These are phyloP conservation scores for Hysterium pulicare DNA, from an alignment of 2,329 filamentous ascomycete genomes.

Conservation along the genomic window DNA sequence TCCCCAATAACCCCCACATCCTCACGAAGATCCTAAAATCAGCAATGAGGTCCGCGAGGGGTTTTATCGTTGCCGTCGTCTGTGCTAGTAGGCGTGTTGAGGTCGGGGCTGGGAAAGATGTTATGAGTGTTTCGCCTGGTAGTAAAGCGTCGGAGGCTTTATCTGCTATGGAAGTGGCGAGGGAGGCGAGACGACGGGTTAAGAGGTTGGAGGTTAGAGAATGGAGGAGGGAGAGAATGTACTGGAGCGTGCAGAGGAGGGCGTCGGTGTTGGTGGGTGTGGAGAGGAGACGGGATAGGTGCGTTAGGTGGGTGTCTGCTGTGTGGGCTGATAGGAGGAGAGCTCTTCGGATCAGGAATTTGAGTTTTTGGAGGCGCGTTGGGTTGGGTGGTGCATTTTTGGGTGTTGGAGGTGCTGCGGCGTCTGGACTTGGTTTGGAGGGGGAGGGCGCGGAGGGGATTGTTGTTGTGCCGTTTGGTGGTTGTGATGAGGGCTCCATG, in stretches of 20 bases:
- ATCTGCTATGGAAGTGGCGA: conserved; percentile 35
- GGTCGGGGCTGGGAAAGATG: conserved; percentile 33
- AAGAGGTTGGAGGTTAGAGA: conserved; percentile 39
- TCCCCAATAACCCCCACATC: conserved; percentile 71
- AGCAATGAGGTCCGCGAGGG: conserved; percentile 62
- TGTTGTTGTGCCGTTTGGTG: conserved; percentile 2
- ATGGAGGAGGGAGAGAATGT: conserved; percentile 43
- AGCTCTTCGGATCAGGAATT: conserved; percentile 16
- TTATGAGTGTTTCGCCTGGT: conserved; percentile 41
- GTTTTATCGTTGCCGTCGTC: conserved; percentile 30
- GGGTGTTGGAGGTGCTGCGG: conserved; percentile 7
- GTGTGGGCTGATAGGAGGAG: conserved; percentile 15
- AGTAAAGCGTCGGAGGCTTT: conserved; percentile 39
- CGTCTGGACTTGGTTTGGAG: not conserved
- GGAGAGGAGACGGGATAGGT: conserved; percentile 37
- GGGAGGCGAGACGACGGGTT: conserved; percentile 27
- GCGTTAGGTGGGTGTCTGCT: conserved; percentile 31
- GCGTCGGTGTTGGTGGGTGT: conserved; percentile 40
- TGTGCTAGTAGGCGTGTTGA: conserved; percentile 31
- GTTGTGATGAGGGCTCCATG: not conserved
- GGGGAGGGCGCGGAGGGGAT: not conserved
- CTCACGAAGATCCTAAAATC: conserved; percentile 71
- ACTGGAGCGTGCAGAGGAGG: conserved; percentile 42
- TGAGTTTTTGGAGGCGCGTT: conserved; percentile 2
- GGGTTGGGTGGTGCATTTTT: conserved; percentile 10